These are phyloP conservation scores for Terfezia claveryi DNA, from an alignment of 495 filamentous ascomycete species.

Conservation along the genomic window DNA sequence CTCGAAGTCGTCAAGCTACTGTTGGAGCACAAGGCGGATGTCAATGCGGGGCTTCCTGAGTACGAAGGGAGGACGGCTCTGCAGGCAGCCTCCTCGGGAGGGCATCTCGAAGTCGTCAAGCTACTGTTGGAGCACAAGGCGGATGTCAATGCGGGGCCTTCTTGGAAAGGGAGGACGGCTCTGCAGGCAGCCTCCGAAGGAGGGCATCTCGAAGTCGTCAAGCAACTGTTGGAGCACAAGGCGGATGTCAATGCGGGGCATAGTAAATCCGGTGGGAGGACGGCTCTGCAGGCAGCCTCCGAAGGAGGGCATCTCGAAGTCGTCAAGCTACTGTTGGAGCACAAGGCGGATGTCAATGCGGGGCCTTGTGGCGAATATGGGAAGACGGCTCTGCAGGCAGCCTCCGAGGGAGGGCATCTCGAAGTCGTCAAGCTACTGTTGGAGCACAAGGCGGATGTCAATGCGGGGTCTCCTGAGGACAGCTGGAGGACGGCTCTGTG, in stretches of 20 bases:
- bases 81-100: slow-evolving; percentile 4
- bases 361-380: background rate
- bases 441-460: background rate
- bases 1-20: too few relatives aligned
- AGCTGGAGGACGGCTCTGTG: slow-evolving; percentile 1
- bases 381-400: slow-evolving; percentile 1
- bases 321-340: slow-evolving; percentile 2
- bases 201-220: slow-evolving; percentile 3
- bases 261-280: background rate
- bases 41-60: background rate
- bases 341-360: background rate
- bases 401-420: background rate
- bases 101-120: slow-evolving; percentile 4
- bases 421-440: slow-evolving; percentile 1
- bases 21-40: background rate
- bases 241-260: too few relatives aligned
- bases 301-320: slow-evolving; percentile 1
- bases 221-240: slow-evolving; percentile 1
- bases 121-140: slow-evolving; percentile 9
- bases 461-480: background rate
- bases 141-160: slow-evolving; percentile 3
- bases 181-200: slow-evolving; percentile 11
- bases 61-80: slow-evolving; percentile 5
- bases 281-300: slow-evolving; percentile 2
- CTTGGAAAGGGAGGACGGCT: slow-evolving; percentile 10